phyloP scores from a whole-genome alignment of 2,329 filamentous ascomycete species.

The Chaetomiaceae sp. region DNA sequence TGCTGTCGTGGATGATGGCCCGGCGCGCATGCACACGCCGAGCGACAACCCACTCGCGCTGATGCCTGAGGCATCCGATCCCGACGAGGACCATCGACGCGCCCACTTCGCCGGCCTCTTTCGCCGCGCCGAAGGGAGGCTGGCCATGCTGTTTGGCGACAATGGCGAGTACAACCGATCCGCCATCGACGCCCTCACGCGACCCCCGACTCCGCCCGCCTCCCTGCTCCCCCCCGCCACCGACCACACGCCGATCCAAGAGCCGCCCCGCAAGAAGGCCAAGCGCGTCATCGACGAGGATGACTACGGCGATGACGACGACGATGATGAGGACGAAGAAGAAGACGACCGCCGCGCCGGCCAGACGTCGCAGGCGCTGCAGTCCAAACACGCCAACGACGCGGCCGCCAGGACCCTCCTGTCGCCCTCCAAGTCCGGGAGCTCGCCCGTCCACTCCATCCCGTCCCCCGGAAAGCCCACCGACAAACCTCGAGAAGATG shows the following conservation, averaged over 20 bases:
- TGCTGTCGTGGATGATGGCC: conserved; percentile 57
- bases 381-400: conserved; percentile 45
- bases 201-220: conserved; percentile 32
- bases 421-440: conserved; percentile 66
- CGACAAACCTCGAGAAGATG: conserved; percentile 49
- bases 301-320: conserved; percentile 77
- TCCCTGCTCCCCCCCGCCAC: conserved; percentile 50
- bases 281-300: conserved; percentile 78
- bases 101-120: conserved; percentile 73
- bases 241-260: conserved; percentile 53
- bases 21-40: conserved; percentile 46
- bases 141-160: conserved; percentile 67
- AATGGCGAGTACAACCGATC: conserved; percentile 49
- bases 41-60: conserved; percentile 41
- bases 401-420: conserved; percentile 55
- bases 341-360: conserved; percentile 36
- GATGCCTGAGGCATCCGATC: conserved; percentile 60
- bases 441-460: conserved; percentile 58
- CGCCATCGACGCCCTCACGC: conserved; percentile 50
- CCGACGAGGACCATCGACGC: conserved; percentile 66
- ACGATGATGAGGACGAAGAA: conserved; percentile 63
- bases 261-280: conserved; percentile 66
- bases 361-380: conserved; percentile 44
- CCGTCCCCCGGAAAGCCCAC: conserved; percentile 56
- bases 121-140: conserved; percentile 69